Evolutionary conservation across 2,329 filamentous ascomycete species (phyloP), one percentile per base, ranked within the genome.

Genomic region (Lecanicillium sp.): DNA sequence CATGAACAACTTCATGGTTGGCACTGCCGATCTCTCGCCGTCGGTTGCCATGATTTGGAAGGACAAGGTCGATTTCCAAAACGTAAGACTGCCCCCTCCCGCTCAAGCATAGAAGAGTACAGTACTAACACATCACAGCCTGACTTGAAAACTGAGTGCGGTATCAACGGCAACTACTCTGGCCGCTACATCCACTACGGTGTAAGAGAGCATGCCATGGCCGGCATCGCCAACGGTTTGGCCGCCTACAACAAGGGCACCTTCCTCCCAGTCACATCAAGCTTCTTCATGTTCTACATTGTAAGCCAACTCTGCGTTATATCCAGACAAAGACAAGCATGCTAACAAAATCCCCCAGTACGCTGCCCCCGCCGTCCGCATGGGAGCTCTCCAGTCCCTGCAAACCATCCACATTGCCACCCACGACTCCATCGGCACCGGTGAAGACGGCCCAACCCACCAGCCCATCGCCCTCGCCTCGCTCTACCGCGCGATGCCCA

Each of bases 211-310:
- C 75, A 79, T 49, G 75, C 74, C 39, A 81, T 81, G 77, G 66
- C 65, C 3, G 58, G 68, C 20, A 71, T 77, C 17, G 66, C 68
- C 6, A 77, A 77, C 51, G 78, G 77, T 3, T 55, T 81, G 4
- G 75, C 77, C 0, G 77, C 77, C 2, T 81, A 65, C 43, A 60
- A 62, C 42, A 69, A 64, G 27, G 69, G 65, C 17, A 75, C 73
- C 0, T 68, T 79, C 45, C 56, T 80, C 7, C 75, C 75, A 0
- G 57, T 79, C 27, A 80, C 75, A 1, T 70, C 71, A 0, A 68
- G 65, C 4, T 80, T 79, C 58, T 78, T 79, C 61, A 79, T 80
- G 71, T 79, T 79, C 55, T 79, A 79, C 47, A 54, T 62, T 15
- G 52, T 53, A 33, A 44, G 49, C 44, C n/a, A n/a, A n/a, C 22